Percentiles rank a stretch among this genome's conserved stretches.
Evolutionary conservation across 257 asterid species (phyloP).

Genomic region (Handroanthus guayacan): DNA sequence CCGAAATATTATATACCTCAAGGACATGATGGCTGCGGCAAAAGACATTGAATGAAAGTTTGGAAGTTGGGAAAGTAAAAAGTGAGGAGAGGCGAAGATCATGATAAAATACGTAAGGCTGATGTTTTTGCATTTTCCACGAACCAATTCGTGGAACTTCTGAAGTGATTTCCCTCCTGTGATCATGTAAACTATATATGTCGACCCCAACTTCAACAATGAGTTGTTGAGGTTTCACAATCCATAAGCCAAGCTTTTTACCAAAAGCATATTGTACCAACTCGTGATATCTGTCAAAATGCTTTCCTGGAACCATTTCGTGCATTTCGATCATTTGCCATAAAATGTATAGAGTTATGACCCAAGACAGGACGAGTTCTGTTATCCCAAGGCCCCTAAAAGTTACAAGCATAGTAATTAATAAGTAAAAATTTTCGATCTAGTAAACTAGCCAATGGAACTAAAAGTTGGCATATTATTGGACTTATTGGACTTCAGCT

Average conservation of each 20-base stretch:
- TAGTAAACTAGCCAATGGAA: too few relatives aligned
- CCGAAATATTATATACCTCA: conserved; percentile 31
- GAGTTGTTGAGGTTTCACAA: conserved; percentile 36
- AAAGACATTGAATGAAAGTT: conserved; percentile 47
- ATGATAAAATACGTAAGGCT: too few relatives aligned
- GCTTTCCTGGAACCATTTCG: too few relatives aligned
- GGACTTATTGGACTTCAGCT: too few relatives aligned
- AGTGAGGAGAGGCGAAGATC: background rate
- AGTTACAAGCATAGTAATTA: too few relatives aligned
- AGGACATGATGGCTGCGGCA: conserved; percentile 48
- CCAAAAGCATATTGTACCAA: too few relatives aligned
- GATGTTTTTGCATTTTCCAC: too few relatives aligned
- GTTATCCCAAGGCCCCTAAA: conserved; percentile 48
- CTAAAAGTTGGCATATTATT: too few relatives aligned
- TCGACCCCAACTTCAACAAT: conserved; percentile 28
- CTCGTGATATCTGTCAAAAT: too few relatives aligned
- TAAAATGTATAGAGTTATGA: conserved; percentile 39
- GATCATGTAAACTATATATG: conserved; percentile 41
- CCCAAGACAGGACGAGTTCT: conserved; percentile 42
- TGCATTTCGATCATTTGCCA: conserved; percentile 51
- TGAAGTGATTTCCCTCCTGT: conserved; percentile 40
- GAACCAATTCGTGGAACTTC: background rate
- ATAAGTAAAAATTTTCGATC: too few relatives aligned
- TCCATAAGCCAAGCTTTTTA: too few relatives aligned
- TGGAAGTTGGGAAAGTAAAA: conserved; percentile 45